These are phyloP conservation scores for Afroboletus lepidellus DNA, from an alignment of 1,284 basidiomycete species.

Conservation along the genomic window DNA sequence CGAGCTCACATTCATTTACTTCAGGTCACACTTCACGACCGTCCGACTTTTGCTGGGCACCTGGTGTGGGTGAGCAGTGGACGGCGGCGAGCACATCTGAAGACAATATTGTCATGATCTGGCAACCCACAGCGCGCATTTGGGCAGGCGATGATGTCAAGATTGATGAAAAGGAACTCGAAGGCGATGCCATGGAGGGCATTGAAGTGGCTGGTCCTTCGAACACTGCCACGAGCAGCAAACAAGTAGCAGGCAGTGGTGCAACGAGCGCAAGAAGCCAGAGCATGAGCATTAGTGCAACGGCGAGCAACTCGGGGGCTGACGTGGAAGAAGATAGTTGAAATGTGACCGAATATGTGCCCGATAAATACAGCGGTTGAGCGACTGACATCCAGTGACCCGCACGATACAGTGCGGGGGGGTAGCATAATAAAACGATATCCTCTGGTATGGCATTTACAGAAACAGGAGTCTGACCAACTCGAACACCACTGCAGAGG, in stretches of 20 bases:
- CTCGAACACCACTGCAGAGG: slow-evolving; percentile 65
- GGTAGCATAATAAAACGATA: slow-evolving; percentile 2
- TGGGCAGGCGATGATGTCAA: slow-evolving; percentile 83
- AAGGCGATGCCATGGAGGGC: slow-evolving; percentile 74
- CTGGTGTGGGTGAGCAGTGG: slow-evolving; percentile 74
- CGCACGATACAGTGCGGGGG: slow-evolving; percentile 9
- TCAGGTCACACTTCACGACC: slow-evolving; percentile 78
- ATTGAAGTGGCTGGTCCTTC: slow-evolving; percentile 45
- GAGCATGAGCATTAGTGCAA: slow-evolving; percentile 51
- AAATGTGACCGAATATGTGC: slow-evolving; percentile 24
- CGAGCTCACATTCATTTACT: slow-evolving; percentile 2
- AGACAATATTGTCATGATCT: slow-evolving; percentile 86
- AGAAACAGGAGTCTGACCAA: slow-evolving; percentile 64
- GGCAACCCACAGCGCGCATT: slow-evolving; percentile 85
- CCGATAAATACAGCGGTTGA: slow-evolving; percentile 14
- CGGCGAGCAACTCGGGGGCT: slow-evolving; percentile 44
- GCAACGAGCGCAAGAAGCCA: slow-evolving; percentile 42
- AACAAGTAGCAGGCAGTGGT: slow-evolving; percentile 25
- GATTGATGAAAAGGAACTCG: slow-evolving; percentile 75
- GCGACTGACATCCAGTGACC: slow-evolving; percentile 7
- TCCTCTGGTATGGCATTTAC: slow-evolving; percentile 31
- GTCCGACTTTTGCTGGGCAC: slow-evolving; percentile 84
- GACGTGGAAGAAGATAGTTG: slow-evolving; percentile 38
- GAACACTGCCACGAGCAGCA: slow-evolving; percentile 17
- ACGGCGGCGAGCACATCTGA: slow-evolving; percentile 77